Conservation (phyloP, 345 rosid species). For the Ailanthus altissimus region DNA sequence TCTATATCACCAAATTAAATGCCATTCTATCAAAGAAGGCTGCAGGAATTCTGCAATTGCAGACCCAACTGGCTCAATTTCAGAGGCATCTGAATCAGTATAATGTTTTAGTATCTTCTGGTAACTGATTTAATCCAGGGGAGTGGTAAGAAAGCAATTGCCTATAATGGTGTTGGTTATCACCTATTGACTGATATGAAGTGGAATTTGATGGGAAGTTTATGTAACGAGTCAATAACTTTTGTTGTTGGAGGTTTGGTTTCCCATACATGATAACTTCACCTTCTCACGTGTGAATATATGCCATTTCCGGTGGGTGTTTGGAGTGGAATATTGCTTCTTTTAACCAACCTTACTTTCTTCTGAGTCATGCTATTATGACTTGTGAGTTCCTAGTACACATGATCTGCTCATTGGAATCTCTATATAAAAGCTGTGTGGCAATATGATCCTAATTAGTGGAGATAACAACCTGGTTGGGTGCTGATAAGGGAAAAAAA, state of each 20-base stretch:
- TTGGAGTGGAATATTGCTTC: conserved; percentile 4
- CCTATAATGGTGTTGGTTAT: neutral
- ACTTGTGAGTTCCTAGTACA: neutral
- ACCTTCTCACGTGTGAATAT: neutral
- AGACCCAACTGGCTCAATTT: conserved; percentile 50
- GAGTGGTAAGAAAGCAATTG: conserved; percentile 7
- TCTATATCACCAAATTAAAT: conserved; percentile 51
- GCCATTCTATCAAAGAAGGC: conserved; percentile 61
- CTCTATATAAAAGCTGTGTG: conserved; percentile 4
- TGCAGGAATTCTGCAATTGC: conserved; percentile 56
- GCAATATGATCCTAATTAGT: neutral
- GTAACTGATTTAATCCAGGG: conserved; percentile 13
- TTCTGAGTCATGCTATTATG: neutral
- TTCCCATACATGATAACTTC: neutral
- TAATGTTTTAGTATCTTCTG: conserved; percentile 42
- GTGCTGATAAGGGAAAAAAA: neutral
- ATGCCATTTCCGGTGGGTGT: neutral
- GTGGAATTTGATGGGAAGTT: neutral
- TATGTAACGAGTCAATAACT: neutral
- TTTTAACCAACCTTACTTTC: neutral
- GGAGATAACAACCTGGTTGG: neutral
- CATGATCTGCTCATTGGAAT: neutral
- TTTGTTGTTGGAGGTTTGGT: neutral
- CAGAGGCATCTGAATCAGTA: conserved; percentile 51
- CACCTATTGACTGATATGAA: neutral